Percentiles rank a stretch among this genome's conserved stretches.
Evolutionary conservation across 2,329 filamentous ascomycete species (phyloP).

Genomic region (Claviceps monticola): DNA sequence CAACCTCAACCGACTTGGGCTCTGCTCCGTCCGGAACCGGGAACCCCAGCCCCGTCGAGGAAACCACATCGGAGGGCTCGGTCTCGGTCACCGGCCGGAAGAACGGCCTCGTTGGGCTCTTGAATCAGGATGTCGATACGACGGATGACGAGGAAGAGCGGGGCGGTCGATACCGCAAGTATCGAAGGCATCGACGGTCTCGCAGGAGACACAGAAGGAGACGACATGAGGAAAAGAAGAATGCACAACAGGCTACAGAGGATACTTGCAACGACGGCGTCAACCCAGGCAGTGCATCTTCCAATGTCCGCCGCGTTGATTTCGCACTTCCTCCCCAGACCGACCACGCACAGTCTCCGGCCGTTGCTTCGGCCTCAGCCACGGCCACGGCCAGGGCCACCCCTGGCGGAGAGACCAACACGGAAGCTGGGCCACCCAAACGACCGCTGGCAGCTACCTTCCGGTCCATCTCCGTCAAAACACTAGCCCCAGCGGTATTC

Average conservation of each 20-base stretch:
- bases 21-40: slow-evolving; percentile 25
- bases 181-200: slow-evolving; percentile 18
- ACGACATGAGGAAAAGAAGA: slow-evolving; percentile 27
- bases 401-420: slow-evolving; percentile 13
- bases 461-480: slow-evolving; percentile 49
- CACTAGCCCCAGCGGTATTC: slow-evolving; percentile 60
- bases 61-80: slow-evolving; percentile 24
- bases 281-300: slow-evolving; percentile 9
- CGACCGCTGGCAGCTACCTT: slow-evolving; percentile 39
- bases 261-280: slow-evolving; percentile 12
- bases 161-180: slow-evolving; percentile 18
- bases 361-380: slow-evolving; percentile 13
- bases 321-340: slow-evolving; percentile 29
- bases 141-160: slow-evolving; percentile 35
- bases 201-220: slow-evolving; percentile 24
- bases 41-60: slow-evolving; percentile 21
- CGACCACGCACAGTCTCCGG: slow-evolving; percentile 9
- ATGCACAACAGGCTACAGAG: slow-evolving; percentile 18
- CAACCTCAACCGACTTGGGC: slow-evolving; percentile 46
- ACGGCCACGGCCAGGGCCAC: slow-evolving; percentile 10
- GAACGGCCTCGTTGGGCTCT: slow-evolving; percentile 23
- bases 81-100: slow-evolving; percentile 21
- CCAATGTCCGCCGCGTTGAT: slow-evolving; percentile 39
- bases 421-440: slow-evolving; percentile 10
- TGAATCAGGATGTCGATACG: slow-evolving; percentile 28